phyloP scores from a whole-genome alignment of 2,329 filamentous ascomycete species.

The Colletotrichum gloeosporioides region DNA sequence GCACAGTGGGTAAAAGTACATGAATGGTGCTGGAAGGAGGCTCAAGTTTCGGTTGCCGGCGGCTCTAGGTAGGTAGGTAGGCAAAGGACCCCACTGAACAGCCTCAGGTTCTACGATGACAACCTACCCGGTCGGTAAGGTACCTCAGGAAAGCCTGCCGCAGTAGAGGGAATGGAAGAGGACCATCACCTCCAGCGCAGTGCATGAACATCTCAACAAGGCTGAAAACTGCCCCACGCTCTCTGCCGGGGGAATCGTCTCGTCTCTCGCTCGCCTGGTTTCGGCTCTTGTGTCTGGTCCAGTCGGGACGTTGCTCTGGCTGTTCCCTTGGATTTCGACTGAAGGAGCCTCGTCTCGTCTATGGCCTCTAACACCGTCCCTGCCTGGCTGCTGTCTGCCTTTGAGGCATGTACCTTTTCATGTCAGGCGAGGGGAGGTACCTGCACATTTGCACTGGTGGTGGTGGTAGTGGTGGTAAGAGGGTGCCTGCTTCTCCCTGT shows the following conservation, averaged over 20 bases:
- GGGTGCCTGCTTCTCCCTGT: not conserved
- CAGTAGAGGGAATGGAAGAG: not conserved
- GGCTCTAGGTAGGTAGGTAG: not conserved
- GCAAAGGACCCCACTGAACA: not conserved
- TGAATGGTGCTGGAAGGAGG: not conserved
- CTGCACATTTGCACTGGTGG: not conserved
- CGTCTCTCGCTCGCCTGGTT: constrained; percentile 3
- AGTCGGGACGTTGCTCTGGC: not conserved
- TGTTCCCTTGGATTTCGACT: not conserved
- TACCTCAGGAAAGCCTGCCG: not conserved
- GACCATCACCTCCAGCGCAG: not conserved
- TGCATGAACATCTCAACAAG: constrained; percentile 11
- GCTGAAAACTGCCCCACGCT: not conserved
- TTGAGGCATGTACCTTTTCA: not conserved
- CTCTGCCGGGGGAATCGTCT: constrained; percentile 7
- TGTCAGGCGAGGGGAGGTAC: not conserved
- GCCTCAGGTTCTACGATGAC: not conserved
- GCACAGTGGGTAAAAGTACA: not conserved
- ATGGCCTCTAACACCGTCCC: not conserved
- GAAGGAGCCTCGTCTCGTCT: not conserved
- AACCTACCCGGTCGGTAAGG: not conserved
- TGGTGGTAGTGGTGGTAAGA: not conserved
- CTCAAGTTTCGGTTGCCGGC: not conserved
- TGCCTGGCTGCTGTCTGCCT: not conserved
- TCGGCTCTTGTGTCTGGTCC: not conserved